Evolutionary conservation across 495 filamentous ascomycete species (phyloP), one percentile per base, ranked within the genome.

Genomic region (Trichocladium uniseriatum): DNA sequence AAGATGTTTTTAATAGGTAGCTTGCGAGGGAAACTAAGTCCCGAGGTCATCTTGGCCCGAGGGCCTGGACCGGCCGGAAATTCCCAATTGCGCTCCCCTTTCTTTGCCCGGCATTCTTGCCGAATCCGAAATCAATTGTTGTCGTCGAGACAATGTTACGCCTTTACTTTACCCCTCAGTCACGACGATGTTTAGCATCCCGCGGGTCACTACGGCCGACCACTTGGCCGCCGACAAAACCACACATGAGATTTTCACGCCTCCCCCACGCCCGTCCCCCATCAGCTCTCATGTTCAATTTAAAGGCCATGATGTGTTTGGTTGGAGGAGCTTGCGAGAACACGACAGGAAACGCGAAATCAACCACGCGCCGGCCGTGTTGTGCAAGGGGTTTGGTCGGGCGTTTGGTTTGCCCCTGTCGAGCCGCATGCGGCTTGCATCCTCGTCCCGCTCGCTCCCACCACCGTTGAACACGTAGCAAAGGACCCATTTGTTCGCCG

Each of bases 341-440:
- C 45, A n/a, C n/a, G n/a, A n/a, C n/a, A n/a, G n/a, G n/a, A n/a
- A n/a, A n/a, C n/a, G n/a, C n/a, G n/a, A n/a, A n/a, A n/a, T n/a
- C n/a, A n/a, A n/a, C n/a, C n/a, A n/a, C n/a, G n/a, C n/a, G n/a
- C n/a, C 34, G 47, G 43, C 52, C 57, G 54, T 57, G 57, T 52
- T 36, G 39, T 15, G 19, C 11, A 27, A 27, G 22, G 48, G 50
- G 40, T 37, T 45, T 52, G 54, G 49, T 50, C 54, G 43, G 55
- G 27, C 18, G 54, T 63, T 60, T 56, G 54, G 58, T 63, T 60
- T 45, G 8, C 51, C 51, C 43, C 51, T 48, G 48, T 39, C 34
- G 42, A 43, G 55, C 54, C 38, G n/a, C n/a, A n/a, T 45, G 32
- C 16, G 37, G 39, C 41, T 36, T 45, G 52, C 45, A 41, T 40